Percentiles rank a stretch among this genome's conserved stretches.
Conservation (phyloP, 225 moss, liverwort and hornwort genomes). For the Anthoceros angustus region DNA sequence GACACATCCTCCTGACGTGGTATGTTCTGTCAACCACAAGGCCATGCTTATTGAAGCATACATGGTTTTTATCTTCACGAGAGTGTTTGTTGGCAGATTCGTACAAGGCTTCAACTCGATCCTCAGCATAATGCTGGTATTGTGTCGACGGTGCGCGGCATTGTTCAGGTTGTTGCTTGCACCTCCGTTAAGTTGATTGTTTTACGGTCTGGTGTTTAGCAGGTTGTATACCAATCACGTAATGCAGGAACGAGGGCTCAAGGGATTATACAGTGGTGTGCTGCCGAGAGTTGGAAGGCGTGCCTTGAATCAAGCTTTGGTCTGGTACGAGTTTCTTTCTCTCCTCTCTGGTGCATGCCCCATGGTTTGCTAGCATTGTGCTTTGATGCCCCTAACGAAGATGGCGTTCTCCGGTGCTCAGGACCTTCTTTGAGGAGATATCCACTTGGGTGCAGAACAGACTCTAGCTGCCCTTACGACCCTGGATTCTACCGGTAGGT, state of each 20-base stretch:
- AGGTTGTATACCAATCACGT: not conserved
- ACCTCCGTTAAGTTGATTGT: not conserved
- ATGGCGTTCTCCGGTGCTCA: conserved; percentile 15
- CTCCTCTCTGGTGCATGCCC: not conserved
- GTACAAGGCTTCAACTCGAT: conserved; percentile 89
- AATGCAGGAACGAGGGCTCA: conserved; percentile 59
- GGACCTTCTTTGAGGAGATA: conserved; percentile 92
- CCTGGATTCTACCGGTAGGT: too few relatives aligned
- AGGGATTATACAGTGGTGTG: conserved; percentile 63
- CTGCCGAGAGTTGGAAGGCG: conserved; percentile 71
- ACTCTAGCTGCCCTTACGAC: too few relatives aligned
- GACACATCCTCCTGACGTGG: conserved; percentile 95
- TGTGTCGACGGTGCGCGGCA: conserved; percentile 43
- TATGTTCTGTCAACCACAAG: conserved; percentile 14
- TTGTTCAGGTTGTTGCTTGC: conserved; percentile 40
- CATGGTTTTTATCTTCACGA: not conserved
- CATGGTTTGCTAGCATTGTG: not conserved
- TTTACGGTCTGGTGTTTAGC: not conserved
- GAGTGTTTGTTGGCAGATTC: conserved; percentile 33
- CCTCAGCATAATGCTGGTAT: conserved; percentile 31
- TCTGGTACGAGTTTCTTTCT: conserved; percentile 35
- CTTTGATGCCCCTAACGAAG: not conserved
- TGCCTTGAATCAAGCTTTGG: conserved; percentile 81
- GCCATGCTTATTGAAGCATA: not conserved
- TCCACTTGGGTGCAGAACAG: not conserved